phyloP scores from a whole-genome alignment of 345 rosid species.

The Hibiscus tridactylites region DNA sequence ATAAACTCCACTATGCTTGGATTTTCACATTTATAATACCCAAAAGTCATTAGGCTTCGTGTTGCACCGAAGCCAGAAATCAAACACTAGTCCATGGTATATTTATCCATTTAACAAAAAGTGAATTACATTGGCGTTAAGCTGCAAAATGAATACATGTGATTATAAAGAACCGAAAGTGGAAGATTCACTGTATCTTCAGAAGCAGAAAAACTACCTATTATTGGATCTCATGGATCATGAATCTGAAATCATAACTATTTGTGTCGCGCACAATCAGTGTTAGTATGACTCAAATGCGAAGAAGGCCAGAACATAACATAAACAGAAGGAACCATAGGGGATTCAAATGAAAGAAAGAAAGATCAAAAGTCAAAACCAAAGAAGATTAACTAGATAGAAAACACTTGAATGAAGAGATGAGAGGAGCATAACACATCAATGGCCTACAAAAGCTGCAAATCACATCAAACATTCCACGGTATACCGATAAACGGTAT shows the following conservation, averaged over 20 bases:
- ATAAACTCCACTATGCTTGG: background rate
- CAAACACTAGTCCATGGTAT: background rate
- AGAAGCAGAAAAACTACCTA: background rate
- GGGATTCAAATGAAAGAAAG: background rate
- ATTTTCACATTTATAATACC: background rate
- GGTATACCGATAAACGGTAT: background rate
- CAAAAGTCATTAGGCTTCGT: background rate
- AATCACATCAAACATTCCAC: constrained; percentile 1
- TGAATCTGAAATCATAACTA: background rate
- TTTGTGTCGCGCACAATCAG: background rate
- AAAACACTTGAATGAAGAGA: background rate
- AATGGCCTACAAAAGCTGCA: background rate
- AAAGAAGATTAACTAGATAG: background rate
- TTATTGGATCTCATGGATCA: background rate
- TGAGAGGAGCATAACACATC: background rate
- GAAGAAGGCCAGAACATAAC: background rate
- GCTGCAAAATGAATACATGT: background rate
- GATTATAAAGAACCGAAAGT: background rate
- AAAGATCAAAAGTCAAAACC: background rate
- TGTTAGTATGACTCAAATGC: background rate
- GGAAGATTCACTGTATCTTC: background rate
- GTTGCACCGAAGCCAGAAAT: background rate
- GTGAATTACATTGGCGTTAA: background rate
- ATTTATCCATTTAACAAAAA: background rate
- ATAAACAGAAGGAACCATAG: background rate